Percentiles rank a stretch among this genome's conserved stretches.
These are phyloP conservation scores for Coemansia sp. DNA, from an alignment of 192 early-diverging fungal genomes.

Conservation along the genomic window DNA sequence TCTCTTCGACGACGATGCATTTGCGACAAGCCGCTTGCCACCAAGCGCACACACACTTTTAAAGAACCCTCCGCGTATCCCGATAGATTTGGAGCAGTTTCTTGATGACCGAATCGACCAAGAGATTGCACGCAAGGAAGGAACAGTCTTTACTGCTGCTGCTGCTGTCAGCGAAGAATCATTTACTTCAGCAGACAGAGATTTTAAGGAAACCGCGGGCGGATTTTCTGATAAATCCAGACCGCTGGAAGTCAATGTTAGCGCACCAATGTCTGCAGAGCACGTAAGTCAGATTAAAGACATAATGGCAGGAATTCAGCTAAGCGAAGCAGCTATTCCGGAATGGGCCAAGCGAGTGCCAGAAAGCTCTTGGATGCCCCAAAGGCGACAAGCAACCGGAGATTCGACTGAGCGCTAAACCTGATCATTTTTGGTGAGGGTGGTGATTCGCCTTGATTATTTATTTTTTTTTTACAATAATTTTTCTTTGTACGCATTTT, in stretches of 20 bases:
- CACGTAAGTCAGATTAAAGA: conserved; percentile 35
- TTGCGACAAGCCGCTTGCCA: neutral
- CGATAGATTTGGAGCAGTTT: conserved; percentile 16
- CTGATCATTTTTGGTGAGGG: too few relatives aligned
- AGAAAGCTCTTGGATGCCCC: conserved; percentile 45
- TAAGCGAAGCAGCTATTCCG: conserved; percentile 35
- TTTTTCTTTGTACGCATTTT: neutral
- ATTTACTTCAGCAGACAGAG: neutral
- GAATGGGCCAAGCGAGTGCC: conserved; percentile 46
- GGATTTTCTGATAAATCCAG: neutral
- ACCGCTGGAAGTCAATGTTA: conserved; percentile 25
- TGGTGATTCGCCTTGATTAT: neutral
- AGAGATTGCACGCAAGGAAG: conserved; percentile 11
- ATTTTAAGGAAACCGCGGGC: neutral
- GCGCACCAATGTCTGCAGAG: conserved; percentile 32
- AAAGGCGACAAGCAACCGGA: conserved; percentile 1
- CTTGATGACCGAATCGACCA: conserved; percentile 23
- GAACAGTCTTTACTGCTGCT: neutral
- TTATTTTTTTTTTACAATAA: neutral
- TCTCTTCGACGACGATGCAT: neutral
- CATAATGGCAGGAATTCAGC: conserved; percentile 46
- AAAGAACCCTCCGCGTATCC: neutral
- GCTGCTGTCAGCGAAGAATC: neutral
- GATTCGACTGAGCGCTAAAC: neutral
- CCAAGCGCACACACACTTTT: neutral